These are phyloP conservation scores for Lentinula edodes DNA, from an alignment of 768 basidiomycete species.

Conservation along the genomic window DNA sequence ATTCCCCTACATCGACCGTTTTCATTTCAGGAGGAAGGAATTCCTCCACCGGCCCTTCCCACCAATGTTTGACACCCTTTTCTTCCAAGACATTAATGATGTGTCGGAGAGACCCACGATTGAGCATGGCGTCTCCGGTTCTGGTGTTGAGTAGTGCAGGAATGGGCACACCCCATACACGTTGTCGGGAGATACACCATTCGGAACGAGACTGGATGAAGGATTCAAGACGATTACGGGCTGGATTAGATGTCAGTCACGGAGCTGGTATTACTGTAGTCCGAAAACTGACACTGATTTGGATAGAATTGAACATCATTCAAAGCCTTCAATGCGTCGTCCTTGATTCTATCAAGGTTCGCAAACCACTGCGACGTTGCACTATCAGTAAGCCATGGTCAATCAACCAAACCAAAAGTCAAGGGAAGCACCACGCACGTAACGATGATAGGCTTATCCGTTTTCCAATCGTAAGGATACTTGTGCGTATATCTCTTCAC, in stretches of 20 bases:
- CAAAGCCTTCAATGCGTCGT: constrained; percentile 63
- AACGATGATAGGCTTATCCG: constrained; percentile 86
- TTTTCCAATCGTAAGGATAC: constrained; percentile 98
- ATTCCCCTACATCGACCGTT: constrained; percentile 33
- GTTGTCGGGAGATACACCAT: constrained; percentile 98
- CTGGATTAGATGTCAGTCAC: constrained; percentile 31
- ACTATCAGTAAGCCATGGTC: constrained; percentile 29
- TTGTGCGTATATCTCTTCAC: constrained; percentile 74
- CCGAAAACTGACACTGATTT: constrained; percentile 46
- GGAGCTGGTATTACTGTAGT: neutral
- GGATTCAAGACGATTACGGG: constrained; percentile 81
- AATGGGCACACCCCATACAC: constrained; percentile 97
- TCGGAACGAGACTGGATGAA: constrained; percentile 87
- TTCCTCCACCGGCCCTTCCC: constrained; percentile 77
- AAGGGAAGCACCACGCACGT: constrained; percentile 44
- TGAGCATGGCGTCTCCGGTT: constrained; percentile 61
- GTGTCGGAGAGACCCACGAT: constrained; percentile 58
- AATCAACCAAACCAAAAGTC: neutral
- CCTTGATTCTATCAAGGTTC: constrained; percentile 81
- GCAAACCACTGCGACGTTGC: constrained; percentile 99
- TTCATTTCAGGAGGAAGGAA: constrained; percentile 67
- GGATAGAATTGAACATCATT: constrained; percentile 73
- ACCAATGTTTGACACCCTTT: constrained; percentile 85
- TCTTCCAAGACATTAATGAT: constrained; percentile 70
- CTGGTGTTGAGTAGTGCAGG: constrained; percentile 72